Conservation (phyloP, 495 filamentous ascomycete genomes). For the Penicillium paradoxum region DNA sequence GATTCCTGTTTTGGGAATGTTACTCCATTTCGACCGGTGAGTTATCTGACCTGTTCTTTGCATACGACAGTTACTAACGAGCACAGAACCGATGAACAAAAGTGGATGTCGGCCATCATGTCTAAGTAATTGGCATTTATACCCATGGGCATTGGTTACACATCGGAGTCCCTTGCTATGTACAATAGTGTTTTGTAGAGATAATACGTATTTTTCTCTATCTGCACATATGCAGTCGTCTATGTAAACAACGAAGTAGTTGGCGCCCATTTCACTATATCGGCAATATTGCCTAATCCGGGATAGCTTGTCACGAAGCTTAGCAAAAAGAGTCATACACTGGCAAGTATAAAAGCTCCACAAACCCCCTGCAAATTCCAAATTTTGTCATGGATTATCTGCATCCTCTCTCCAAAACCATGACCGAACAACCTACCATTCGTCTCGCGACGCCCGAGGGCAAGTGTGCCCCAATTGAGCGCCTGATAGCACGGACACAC, state of each 20-base stretch:
- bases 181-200: conserved; percentile 2
- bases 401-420: conserved; percentile 5
- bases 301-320: background rate
- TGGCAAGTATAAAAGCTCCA: background rate
- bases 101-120: conserved; percentile 77
- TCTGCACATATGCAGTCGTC: background rate
- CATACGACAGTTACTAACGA: conserved; percentile 5
- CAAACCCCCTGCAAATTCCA: background rate
- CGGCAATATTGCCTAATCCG: background rate
- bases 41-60: conserved; percentile 19
- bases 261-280: background rate
- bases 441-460: conserved; percentile 47
- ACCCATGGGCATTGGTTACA: conserved; percentile 8
- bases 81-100: conserved; percentile 74
- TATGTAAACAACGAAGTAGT: background rate
- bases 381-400: conserved; percentile 1
- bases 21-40: conserved; percentile 88
- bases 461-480: conserved; percentile 11
- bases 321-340: background rate
- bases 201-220: background rate
- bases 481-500: background rate
- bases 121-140: conserved; percentile 34
- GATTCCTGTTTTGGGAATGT: conserved; percentile 83
- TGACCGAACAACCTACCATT: conserved; percentile 41
- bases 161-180: background rate